phyloP scores from a whole-genome alignment of 1,139 yeast species.

The Candida sp. region DNA sequence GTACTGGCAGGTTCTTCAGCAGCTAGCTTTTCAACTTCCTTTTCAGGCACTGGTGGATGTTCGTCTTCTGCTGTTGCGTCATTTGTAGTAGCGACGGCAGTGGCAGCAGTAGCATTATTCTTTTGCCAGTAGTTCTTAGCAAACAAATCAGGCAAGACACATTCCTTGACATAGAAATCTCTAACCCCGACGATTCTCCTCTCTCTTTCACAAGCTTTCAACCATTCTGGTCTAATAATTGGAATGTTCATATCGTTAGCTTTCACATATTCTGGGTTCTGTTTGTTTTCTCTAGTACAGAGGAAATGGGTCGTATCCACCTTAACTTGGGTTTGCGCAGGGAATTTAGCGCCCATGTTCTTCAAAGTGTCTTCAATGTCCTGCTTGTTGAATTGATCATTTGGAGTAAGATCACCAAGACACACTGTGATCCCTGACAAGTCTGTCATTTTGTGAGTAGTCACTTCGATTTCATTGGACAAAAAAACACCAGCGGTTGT shows the following conservation, averaged over 20 bases:
- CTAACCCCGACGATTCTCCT: slow-evolving; percentile 93
- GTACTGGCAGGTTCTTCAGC: slow-evolving; percentile 19
- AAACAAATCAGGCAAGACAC: slow-evolving; percentile 51
- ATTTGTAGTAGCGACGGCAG: background rate
- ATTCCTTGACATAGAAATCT: slow-evolving; percentile 68
- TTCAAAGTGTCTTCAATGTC: slow-evolving; percentile 69
- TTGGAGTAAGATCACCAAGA: slow-evolving; percentile 75
- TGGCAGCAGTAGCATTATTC: background rate
- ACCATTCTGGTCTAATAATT: slow-evolving; percentile 95
- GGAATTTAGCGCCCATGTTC: slow-evolving; percentile 76
- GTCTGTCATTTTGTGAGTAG: slow-evolving; percentile 97
- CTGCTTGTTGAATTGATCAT: slow-evolving; percentile 57
- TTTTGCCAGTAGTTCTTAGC: slow-evolving; percentile 47
- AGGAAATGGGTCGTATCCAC: slow-evolving; percentile 96
- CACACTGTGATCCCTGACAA: slow-evolving; percentile 93
- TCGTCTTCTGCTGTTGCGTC: slow-evolving; percentile 5
- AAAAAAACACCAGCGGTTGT: slow-evolving; percentile 88
- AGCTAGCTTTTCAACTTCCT: slow-evolving; percentile 12
- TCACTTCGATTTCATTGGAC: slow-evolving; percentile 71
- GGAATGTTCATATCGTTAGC: slow-evolving; percentile 93
- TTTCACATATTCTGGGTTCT: slow-evolving; percentile 66
- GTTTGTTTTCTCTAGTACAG: slow-evolving; percentile 70
- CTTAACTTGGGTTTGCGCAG: slow-evolving; percentile 71
- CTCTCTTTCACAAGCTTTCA: slow-evolving; percentile 91
- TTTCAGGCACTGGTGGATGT: slow-evolving; percentile 14